Evolutionary conservation across 2,329 filamentous ascomycete genomes (phyloP), one percentile per base, ranked within the genome.

Genomic region (Aspergillus udagawae): DNA sequence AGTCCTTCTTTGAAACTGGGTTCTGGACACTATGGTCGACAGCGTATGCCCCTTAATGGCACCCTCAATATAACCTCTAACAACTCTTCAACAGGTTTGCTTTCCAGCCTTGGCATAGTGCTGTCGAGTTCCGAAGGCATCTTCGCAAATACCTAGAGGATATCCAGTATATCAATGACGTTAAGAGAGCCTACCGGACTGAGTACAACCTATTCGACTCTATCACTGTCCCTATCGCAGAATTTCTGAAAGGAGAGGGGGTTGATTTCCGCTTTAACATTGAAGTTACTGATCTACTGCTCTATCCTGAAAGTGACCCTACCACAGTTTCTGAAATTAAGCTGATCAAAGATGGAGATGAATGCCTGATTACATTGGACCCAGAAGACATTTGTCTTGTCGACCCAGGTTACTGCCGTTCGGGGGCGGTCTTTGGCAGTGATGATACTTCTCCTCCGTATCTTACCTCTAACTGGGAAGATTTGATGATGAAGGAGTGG

Each of bases 321-420:
- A 70, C 66, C 52, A 65, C 65, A 14, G 64, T 65, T 12, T 67
- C 66, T 17, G 61, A 62, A 48, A 65, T 70, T 45, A 29, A 29
- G 28, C 28, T 29, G 28, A 60, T 56, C 14, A 45, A 60, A 29
- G 58, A 65, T 28, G 68, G 67, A 49, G 27, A 58, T n/a, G 49
- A 64, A 10, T 56, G 55, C 17, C 55, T 59, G 17, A 55, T 69
- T 14, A 60, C 65, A 20, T 55, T 72, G 8, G 64, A 63, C 23
- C 59, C 63, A 52, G 48, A 68, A 38, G 75, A 77, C 52, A 65
- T 76, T 32, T 65, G 73, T 25, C 67, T 78, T 45, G 61, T 72
- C 27, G 75, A 70, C 9, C 66, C 75, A 25, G 73, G 74, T 3
- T 76, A 71, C 17, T 67, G 74, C 61, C 71, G 69, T 3, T 66